Evolutionary conservation across 352 stramenopile species (phyloP), one percentile per base, ranked within the genome.

Genomic region (Globisporangium camurandrum): DNA sequence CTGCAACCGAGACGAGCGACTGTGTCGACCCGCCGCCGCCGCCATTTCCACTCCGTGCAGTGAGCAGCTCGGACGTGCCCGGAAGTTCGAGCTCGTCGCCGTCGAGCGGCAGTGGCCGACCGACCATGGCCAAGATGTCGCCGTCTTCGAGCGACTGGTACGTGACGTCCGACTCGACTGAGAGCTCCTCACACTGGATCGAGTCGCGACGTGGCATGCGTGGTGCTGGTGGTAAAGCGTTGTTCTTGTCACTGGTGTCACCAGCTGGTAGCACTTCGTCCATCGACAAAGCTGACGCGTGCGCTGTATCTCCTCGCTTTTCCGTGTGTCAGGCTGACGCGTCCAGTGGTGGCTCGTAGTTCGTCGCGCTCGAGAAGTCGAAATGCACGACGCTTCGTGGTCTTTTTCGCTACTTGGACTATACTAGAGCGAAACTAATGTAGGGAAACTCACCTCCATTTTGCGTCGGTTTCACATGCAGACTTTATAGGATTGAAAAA

Each of bases 101-200:
- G 11, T 52, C 46, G 17, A 53, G 34, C n/a, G 42, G 38, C 28
- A 37, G 47, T 11, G 57, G 51, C 0, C 23, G 28, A 14, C 34
- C 54, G 10, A 42, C 34, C 22, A 51, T 34, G 16, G 22, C 51
- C 16, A 54, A 56, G 33, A 66, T 62, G 24, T 66, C 59, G 23
- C 66, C 67, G 41, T 70, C 72, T 38, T 77, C 67, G 23, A 77
- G 51, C 36, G 67, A 69, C 10, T 64, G 61, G 47, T 77, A 77
- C n/a, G 63, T 74, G 23, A 55, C 56, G 39, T 77, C 67, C 28
- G 59, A 69, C 26, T 69, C 67, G 52, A 74, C 56, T 6, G 65
- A 74, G 33, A 72, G 39, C 37, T 77, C 64, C 49, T 64, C 71
- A n/a, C n/a, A n/a, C 28, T 63, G 64, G 36, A 61, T 53, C 30